phyloP scores from a whole-genome alignment of 148 eudicot species.

The Chenopodium quinoa region DNA sequence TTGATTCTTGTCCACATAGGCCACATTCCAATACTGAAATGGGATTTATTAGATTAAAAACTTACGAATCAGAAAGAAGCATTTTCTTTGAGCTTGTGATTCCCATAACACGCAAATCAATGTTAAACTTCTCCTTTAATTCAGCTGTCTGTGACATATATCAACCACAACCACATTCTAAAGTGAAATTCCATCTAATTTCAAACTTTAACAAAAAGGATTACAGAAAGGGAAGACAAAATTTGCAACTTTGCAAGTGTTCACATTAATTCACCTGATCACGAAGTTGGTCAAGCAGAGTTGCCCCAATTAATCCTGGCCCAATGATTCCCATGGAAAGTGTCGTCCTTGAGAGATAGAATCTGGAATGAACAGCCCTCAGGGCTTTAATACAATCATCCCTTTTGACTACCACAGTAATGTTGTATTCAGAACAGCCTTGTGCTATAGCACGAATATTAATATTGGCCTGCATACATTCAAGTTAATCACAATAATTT shows the following conservation, averaged over 20 bases:
- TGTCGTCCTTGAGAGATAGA: constrained; percentile 88
- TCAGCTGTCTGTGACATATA: constrained; percentile 58
- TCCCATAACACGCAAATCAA: constrained; percentile 95
- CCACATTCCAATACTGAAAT: neutral
- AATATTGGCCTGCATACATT: constrained; percentile 73
- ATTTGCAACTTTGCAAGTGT: constrained; percentile 2
- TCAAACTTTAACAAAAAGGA: neutral
- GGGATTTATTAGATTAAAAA: neutral
- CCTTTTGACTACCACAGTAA: constrained; percentile 80
- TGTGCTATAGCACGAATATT: constrained; percentile 98
- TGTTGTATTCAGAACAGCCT: constrained; percentile 96
- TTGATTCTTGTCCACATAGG: neutral
- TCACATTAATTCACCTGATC: constrained; percentile 59
- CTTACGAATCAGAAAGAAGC: constrained; percentile 91
- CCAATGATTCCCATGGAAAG: constrained; percentile 96
- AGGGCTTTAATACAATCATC: constrained; percentile 93
- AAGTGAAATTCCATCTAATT: neutral
- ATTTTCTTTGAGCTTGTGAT: constrained; percentile 75
- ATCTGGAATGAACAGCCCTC: constrained; percentile 90
- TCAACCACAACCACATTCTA: neutral
- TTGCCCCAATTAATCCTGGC: constrained; percentile 92
- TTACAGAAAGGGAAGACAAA: constrained; percentile 1
- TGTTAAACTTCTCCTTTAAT: constrained; percentile 87
- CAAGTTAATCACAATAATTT: neutral
- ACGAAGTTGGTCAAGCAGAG: constrained; percentile 88